Percentiles rank a stretch among this genome's conserved stretches.
phyloP scores from a whole-genome alignment of 305 asterid genomes.

The Solanum hybrid region DNA sequence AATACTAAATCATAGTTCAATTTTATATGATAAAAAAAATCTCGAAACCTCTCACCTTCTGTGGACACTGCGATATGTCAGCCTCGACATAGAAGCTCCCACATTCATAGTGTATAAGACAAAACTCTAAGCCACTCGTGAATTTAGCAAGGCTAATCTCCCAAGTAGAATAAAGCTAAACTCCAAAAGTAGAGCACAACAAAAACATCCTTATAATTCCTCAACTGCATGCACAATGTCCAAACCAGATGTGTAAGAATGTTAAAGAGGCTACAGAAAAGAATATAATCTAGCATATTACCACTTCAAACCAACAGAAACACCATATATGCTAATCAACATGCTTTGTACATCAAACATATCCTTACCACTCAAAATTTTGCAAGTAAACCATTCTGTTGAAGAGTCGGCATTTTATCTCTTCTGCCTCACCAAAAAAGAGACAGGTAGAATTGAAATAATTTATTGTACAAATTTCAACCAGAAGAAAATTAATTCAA shows the following conservation, averaged over 20 bases:
- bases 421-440: conserved; percentile 59
- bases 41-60: neutral
- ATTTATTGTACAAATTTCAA: conserved; percentile 56
- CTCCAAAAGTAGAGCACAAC: neutral
- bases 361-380: conserved; percentile 44
- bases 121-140: neutral
- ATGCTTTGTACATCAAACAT: conserved; percentile 1
- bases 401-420: conserved; percentile 50
- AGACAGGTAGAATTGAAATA: conserved; percentile 42
- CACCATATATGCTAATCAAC: neutral
- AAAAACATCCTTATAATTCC: neutral
- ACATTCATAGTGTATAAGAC: neutral
- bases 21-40: neutral
- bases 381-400: conserved; percentile 44
- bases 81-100: neutral
- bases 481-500: conserved; percentile 42
- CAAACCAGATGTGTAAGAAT: neutral
- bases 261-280: neutral
- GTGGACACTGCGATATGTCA: neutral
- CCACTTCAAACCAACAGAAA: neutral
- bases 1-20: neutral
- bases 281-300: neutral
- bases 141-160: neutral
- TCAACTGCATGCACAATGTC: neutral
- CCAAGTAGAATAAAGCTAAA: neutral